A percentile compares a stretch with the other conserved stretches of the same genome.
These are phyloP conservation scores for Endoconidiophora polonica DNA, from an alignment of 2,329 filamentous ascomycete genomes.

Conservation along the genomic window DNA sequence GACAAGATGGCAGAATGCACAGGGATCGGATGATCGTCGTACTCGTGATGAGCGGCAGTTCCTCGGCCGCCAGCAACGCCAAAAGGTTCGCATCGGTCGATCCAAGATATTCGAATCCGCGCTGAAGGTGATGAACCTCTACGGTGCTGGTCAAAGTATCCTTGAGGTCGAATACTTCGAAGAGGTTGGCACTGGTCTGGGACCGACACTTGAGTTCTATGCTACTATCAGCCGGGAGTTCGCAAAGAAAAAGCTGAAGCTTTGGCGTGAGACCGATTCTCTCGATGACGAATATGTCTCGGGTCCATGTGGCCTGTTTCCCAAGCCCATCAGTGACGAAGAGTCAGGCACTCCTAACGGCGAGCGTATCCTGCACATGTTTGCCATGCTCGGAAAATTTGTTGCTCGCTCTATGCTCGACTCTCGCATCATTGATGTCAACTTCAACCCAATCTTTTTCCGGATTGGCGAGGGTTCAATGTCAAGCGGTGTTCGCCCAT, in stretches of 20 bases:
- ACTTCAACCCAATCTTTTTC: constrained; percentile 96
- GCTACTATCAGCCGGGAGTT: constrained; percentile 95
- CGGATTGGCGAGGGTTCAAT: constrained; percentile 60
- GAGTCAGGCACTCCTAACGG: constrained; percentile 60
- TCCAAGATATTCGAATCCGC: constrained; percentile 92
- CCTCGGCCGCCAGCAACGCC: constrained; percentile 76
- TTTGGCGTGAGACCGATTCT: constrained; percentile 86
- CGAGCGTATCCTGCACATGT: constrained; percentile 75
- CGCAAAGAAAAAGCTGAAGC: constrained; percentile 87
- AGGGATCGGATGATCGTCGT: constrained; percentile 64
- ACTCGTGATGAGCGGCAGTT: constrained; percentile 85
- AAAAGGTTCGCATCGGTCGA: constrained; percentile 94
- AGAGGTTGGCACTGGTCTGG: constrained; percentile 89
- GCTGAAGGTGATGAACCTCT: constrained; percentile 96
- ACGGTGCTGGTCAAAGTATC: constrained; percentile 90
- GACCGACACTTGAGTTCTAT: constrained; percentile 94
- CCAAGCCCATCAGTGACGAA: constrained; percentile 70
- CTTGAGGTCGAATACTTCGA: constrained; percentile 98
- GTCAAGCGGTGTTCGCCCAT: constrained; percentile 52
- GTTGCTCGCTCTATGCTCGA: constrained; percentile 97
- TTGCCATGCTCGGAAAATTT: constrained; percentile 90
- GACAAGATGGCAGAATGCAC: constrained; percentile 90
- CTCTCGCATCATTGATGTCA: constrained; percentile 91
- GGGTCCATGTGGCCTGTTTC: constrained; percentile 72
- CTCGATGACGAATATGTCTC: constrained; percentile 61